Base-by-base conservation (phyloP, 441 rosid genomes). In the Pelargonium citronellum region DNA sequence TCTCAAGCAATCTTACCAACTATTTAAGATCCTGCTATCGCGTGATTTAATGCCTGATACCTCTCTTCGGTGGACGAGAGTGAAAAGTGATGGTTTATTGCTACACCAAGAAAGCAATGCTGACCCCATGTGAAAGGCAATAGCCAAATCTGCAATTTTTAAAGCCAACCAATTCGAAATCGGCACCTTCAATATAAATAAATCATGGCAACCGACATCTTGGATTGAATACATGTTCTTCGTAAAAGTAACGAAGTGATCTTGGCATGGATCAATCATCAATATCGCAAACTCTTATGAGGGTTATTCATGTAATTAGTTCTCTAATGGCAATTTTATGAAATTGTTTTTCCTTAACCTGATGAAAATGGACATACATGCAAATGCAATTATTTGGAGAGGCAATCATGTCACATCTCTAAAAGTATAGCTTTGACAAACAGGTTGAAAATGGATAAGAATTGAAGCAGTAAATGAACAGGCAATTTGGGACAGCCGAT, bases 51-150 rank as follows among this genome's bases (percentile, higher is more conserved):
- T 78, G 93, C 91, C 86, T 84, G 88, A 90, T 87, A 91, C 92
- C 96, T 90, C 87, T 91, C 93, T 77, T 87, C 92, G 70, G 86
- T 87, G 83, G 92, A 86, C 84, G 91, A 84, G 75, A 79, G 84
- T 87, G 86, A 82, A 82, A 79, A 73, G 80, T 82, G 76, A 87
- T 81, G 87, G 95, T 87, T 87, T 91, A 94, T 82, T 85, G 98
- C 88, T 87, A 91, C 98, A 90, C 97, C 95, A 90, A 85, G 89
- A 85, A 87, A 88, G 94, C 96, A 91, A 91, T 83, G 96, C 89
- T 85, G 91, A 84, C 83, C 89, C 91, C 95, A 81, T 71, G 85
- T 84, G 86, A 81, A 83, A 85, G 88, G 88, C 81, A 86, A 79
- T 79, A 75, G 89, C 92, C 88, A 86, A 74, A 91, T 93, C 97